Evolutionary conservation across 805 yeast species (phyloP), one percentile per base, ranked within the genome.

Genomic region (Wickerhamiella azymoides): DNA sequence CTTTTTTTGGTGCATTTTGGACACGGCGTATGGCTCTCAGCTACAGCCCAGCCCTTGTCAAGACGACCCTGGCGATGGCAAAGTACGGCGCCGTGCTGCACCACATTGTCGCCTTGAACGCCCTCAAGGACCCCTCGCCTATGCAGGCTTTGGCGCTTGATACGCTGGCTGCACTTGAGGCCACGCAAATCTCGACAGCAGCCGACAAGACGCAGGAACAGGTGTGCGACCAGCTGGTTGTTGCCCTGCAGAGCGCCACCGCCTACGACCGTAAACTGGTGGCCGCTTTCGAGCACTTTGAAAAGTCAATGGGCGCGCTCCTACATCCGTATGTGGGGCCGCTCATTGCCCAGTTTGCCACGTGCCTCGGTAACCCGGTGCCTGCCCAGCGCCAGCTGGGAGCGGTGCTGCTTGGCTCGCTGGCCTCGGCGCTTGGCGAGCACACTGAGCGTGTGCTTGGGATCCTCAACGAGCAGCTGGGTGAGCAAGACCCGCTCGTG

Each of bases 401-500:
- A 1, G 84, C 94, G 0, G 92, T 83, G 53, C 62, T 89, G 45
- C 73, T 88, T 19, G 65, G 78, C 1, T 67, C 72, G 18, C 64
- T 85, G 18, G 80, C 88, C 0, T 78, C 81, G 0, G 79, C 82
- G 18, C 16, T n/a, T 2, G 8, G 14, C 8, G 16, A 11, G 8
- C 8, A 10, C n/a, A 10, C n/a, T 30, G 33, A 10, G 16, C 16
- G 33, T 3, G 16, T 30, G 14, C 33, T 11, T 6, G 33, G 36
- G 4, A 79, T 88, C 13, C 65, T 92, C 28, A 85, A 81, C 60
- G 99, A 92, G 60, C 81, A 92, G 11, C 68, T 92, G 9, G 98
- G 98, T 16, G 99, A 92, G 58, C 89, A 81, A 5, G 85, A 78
- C 52, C 98, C 98, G 0, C 95, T 86, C 44, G 96, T 86, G 2